Percentiles rank a stretch among this genome's conserved stretches.
phyloP scores from a whole-genome alignment of 2,329 filamentous ascomycete genomes.

The Phaeosphaeriaceae sp. region DNA sequence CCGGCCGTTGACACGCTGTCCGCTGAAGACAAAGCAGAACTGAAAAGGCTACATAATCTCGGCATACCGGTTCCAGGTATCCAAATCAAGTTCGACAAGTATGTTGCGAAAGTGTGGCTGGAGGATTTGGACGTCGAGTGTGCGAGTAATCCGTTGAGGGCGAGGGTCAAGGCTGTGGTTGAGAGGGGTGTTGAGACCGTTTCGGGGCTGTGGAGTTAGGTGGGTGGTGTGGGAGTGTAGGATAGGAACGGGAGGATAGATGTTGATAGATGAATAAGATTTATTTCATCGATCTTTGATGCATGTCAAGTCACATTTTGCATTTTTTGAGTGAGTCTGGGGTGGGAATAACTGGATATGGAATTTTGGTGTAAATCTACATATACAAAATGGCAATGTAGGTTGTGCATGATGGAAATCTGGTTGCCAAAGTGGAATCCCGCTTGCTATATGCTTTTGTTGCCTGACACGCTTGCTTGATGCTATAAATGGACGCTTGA shows the following conservation, averaged over 20 bases:
- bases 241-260: neutral
- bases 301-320: no score
- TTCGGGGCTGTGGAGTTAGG: slow-evolving; percentile 41
- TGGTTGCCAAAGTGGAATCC: no score
- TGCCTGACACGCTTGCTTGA: no score
- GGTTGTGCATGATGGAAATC: no score
- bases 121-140: slow-evolving; percentile 93
- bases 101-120: slow-evolving; percentile 87
- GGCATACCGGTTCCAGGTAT: slow-evolving; percentile 92
- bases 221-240: neutral
- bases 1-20: slow-evolving; percentile 6
- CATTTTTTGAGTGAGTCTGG: no score
- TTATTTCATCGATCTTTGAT: no score
- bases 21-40: slow-evolving; percentile 58
- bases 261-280: no score
- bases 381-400: no score
- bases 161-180: slow-evolving; percentile 86
- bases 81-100: slow-evolving; percentile 85
- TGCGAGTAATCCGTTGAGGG: slow-evolving; percentile 75
- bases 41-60: slow-evolving; percentile 78
- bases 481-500: no score
- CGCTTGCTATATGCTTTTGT: no score
- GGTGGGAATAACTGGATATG: no score
- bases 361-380: no score
- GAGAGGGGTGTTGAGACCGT: slow-evolving; percentile 89